phyloP scores from a whole-genome alignment of 2,329 filamentous ascomycete species.

The Exophiala sideris region DNA sequence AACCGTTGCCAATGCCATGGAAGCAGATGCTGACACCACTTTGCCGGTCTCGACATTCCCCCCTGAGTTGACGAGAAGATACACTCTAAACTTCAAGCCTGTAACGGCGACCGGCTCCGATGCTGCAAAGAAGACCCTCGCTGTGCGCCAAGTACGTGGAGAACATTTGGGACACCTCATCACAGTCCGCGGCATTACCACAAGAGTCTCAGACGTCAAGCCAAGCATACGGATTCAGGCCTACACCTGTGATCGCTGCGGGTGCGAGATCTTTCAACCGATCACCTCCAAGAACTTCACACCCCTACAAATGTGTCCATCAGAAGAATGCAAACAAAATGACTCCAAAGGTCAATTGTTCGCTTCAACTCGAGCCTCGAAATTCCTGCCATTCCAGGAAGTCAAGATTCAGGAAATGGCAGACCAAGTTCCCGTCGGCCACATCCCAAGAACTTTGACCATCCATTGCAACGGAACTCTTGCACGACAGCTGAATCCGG shows the following conservation, averaged over 20 bases:
- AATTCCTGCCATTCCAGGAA: conserved; percentile 96
- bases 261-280: conserved; percentile 96
- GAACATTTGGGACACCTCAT: conserved; percentile 92
- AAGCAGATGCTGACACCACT: conserved; percentile 62
- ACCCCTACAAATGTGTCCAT: conserved; percentile 81
- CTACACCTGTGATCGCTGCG: conserved; percentile 95
- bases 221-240: conserved; percentile 96
- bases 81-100: conserved; percentile 95
- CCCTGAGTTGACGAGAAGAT: conserved; percentile 84
- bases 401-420: conserved; percentile 98
- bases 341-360: conserved; percentile 92
- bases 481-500: conserved; percentile 83
- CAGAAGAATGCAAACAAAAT: conserved; percentile 83
- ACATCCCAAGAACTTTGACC: conserved; percentile 89
- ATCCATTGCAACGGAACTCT: conserved; percentile 84
- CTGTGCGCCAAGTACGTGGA: conserved; percentile 89
- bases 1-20: conserved; percentile 64
- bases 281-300: conserved; percentile 87
- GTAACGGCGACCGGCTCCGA: conserved; percentile 68
- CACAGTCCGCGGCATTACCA: conserved; percentile 89
- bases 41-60: conserved; percentile 77
- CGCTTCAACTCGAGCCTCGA: conserved; percentile 90
- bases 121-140: conserved; percentile 65
- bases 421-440: conserved; percentile 97
- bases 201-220: conserved; percentile 95